phyloP scores from a whole-genome alignment of 176 grass and related monocot species.

The Carex scoparia region DNA sequence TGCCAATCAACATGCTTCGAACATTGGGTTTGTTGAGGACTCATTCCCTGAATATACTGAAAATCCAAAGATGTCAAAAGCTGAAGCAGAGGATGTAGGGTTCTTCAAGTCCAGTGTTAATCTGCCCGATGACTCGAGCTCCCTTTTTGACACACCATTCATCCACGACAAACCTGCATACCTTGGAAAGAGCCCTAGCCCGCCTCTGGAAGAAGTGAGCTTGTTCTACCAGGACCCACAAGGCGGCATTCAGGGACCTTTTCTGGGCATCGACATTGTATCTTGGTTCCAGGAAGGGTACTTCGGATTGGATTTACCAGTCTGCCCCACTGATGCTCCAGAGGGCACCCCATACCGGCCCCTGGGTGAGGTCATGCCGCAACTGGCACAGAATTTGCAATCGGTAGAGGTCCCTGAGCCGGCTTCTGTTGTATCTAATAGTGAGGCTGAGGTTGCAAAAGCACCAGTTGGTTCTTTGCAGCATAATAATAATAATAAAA shows the following conservation, averaged over 20 bases:
- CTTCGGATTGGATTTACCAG: slow-evolving; percentile 82
- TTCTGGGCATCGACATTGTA: slow-evolving; percentile 76
- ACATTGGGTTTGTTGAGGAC: slow-evolving; percentile 10
- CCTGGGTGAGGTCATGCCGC: slow-evolving; percentile 77
- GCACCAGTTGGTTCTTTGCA: slow-evolving; percentile 45
- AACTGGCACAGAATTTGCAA: slow-evolving; percentile 52
- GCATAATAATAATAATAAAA: neutral
- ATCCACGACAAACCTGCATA: slow-evolving; percentile 13
- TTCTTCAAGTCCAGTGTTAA: slow-evolving; percentile 33
- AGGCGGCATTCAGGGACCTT: slow-evolving; percentile 87
- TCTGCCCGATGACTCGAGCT: slow-evolving; percentile 48
- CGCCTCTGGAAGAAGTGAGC: slow-evolving; percentile 65
- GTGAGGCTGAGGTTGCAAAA: slow-evolving; percentile 37
- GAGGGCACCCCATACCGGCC: slow-evolving; percentile 63
- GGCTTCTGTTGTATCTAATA: neutral
- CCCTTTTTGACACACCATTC: slow-evolving; percentile 39
- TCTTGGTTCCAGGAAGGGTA: slow-evolving; percentile 95
- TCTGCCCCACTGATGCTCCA: slow-evolving; percentile 59
- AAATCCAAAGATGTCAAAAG: slow-evolving; percentile 1
- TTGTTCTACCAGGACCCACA: slow-evolving; percentile 93
- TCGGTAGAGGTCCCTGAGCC: neutral
- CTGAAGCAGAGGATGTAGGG: slow-evolving; percentile 2
- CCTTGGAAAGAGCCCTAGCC: slow-evolving; percentile 5
- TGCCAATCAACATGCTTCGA: neutral
- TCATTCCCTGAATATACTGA: slow-evolving; percentile 15